Percentiles rank a stretch among this genome's conserved stretches.
Evolutionary conservation across 805 yeast species (phyloP).

Genomic region (Hanseniaspora guilliermondii): DNA sequence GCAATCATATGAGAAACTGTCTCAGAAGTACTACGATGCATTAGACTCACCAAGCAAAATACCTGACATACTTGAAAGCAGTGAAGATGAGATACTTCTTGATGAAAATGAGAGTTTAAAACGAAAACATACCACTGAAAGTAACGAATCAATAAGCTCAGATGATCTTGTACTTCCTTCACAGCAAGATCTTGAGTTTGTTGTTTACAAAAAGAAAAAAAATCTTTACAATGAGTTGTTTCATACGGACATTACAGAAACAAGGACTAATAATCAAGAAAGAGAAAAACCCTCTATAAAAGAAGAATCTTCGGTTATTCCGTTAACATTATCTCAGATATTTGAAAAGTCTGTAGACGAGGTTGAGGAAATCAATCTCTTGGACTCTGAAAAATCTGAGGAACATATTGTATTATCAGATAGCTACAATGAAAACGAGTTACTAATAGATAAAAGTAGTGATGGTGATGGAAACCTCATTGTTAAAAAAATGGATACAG

Average conservation of each 20-base stretch:
- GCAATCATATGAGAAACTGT: not conserved
- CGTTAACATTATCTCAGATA: slow-evolving; percentile 2
- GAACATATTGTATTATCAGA: not conserved
- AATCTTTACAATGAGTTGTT: not conserved
- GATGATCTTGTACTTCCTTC: slow-evolving; percentile 1
- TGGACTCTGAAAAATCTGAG: not conserved
- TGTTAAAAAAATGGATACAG: not conserved
- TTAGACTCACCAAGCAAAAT: slow-evolving; percentile 12
- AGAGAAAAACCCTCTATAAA: not conserved
- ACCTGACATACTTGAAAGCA: not conserved
- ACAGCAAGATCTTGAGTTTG: slow-evolving; percentile 6
- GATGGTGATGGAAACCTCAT: not conserved
- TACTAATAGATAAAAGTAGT: not conserved
- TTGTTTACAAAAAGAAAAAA: not conserved
- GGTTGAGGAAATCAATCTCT: not conserved
- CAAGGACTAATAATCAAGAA: not conserved
- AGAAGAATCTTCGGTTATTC: not conserved
- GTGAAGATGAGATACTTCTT: not conserved
- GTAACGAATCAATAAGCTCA: not conserved
- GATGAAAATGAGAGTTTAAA: not conserved
- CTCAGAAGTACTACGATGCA: slow-evolving; percentile 7
- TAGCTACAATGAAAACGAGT: no score
- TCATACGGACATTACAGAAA: not conserved
- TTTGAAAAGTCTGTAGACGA: not conserved
- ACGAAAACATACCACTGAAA: not conserved